phyloP scores from a whole-genome alignment of 1,284 basidiomycete genomes.

The Sporisorium iseilematis-ciliati region DNA sequence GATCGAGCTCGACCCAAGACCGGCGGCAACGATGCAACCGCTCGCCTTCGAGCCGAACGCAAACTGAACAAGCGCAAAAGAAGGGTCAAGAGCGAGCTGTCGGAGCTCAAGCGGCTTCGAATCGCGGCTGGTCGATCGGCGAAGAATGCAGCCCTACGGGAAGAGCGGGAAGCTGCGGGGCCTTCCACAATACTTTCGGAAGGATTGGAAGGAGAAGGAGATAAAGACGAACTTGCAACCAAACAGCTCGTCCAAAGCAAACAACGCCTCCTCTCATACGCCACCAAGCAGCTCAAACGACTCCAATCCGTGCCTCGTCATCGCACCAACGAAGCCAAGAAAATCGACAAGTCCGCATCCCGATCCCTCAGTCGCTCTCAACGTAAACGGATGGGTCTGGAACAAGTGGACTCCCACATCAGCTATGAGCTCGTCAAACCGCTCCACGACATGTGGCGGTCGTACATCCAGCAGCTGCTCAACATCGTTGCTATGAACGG shows the following conservation, averaged over 20 bases:
- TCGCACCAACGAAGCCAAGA: constrained; percentile 32
- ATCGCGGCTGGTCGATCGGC: constrained; percentile 28
- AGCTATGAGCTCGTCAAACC: constrained; percentile 41
- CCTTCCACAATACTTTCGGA: no score
- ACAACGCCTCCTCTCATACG: constrained; percentile 30
- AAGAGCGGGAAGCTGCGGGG: not conserved
- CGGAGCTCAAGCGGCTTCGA: constrained; percentile 42
- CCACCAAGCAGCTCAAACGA: constrained; percentile 29
- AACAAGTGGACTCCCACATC: constrained; percentile 35
- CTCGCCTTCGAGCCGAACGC: constrained; percentile 24
- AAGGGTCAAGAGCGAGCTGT: constrained; percentile 45
- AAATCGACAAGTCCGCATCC: constrained; percentile 20
- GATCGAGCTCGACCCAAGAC: constrained; percentile 46
- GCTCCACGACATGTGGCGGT: constrained; percentile 48
- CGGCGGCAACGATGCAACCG: constrained; percentile 31
- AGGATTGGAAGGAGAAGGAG: not conserved
- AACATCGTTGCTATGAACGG: constrained; percentile 41
- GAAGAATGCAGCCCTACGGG: constrained; percentile 7
- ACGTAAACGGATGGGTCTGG: constrained; percentile 43
- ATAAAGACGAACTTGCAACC: not conserved
- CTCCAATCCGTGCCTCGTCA: constrained; percentile 22
- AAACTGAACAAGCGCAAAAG: constrained; percentile 40
- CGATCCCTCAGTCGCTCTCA: constrained; percentile 40
- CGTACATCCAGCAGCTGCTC: constrained; percentile 55
- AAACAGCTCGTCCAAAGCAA: constrained; percentile 29